phyloP scores from a whole-genome alignment of 2,329 filamentous ascomycete genomes.

The Diaporthe vexans region DNA sequence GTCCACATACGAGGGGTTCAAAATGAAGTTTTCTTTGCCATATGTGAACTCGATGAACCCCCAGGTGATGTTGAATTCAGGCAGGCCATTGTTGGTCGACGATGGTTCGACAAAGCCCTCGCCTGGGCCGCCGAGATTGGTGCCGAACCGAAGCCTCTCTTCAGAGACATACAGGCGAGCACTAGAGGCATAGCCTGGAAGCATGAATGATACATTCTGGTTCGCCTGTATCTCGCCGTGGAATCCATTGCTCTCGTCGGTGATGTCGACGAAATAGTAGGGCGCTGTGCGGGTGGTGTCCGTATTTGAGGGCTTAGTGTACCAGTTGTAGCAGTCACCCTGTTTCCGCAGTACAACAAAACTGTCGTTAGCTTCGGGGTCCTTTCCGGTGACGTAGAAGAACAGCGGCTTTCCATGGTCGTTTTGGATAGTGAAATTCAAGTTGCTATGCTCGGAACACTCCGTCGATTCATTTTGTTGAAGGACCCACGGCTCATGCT shows the following conservation, averaged over 20 bases:
- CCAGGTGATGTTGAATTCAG: slow-evolving; percentile 29
- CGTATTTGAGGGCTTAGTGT: neutral
- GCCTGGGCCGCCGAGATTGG: slow-evolving; percentile 9
- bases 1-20: slow-evolving; percentile 31
- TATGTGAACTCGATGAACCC: slow-evolving; percentile 37
- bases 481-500: neutral
- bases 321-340: neutral
- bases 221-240: neutral
- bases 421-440: slow-evolving; percentile 31
- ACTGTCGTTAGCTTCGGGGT: neutral
- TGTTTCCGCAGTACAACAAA: slow-evolving; percentile 16
- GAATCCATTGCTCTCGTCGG: neutral
- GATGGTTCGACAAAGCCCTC: slow-evolving; percentile 32
- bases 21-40: neutral
- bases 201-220: neutral
- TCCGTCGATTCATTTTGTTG: neutral
- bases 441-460: neutral
- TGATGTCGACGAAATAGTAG: neutral
- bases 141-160: slow-evolving; percentile 19
- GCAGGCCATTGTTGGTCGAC: neutral
- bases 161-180: slow-evolving; percentile 32
- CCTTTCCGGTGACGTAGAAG: slow-evolving; percentile 28
- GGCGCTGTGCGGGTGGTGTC: neutral
- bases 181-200: slow-evolving; percentile 25
- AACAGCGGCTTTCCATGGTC: slow-evolving; percentile 2